phyloP scores from a whole-genome alignment of 2,329 filamentous ascomycete species.

The Alternaria brassicicola region DNA sequence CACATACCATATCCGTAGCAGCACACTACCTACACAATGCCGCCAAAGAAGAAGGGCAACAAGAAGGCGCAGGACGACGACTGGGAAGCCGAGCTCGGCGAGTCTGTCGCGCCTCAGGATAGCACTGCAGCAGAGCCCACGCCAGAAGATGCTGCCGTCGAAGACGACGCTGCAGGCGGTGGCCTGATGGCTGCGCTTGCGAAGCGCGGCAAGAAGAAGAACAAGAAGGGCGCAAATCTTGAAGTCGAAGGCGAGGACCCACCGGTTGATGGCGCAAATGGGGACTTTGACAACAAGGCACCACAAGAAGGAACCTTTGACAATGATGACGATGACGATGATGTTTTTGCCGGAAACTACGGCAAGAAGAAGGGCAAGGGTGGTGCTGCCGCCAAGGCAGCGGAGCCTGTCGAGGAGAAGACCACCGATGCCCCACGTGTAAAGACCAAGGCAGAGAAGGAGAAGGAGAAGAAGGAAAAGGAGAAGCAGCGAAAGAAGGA shows the following conservation, averaged over 20 bases:
- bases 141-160: conserved; percentile 46
- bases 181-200: conserved; percentile 57
- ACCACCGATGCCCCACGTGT: conserved; percentile 59
- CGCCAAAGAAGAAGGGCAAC: conserved; percentile 93
- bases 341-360: conserved; percentile 80
- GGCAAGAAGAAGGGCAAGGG: conserved; percentile 70
- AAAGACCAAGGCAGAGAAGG: conserved; percentile 97
- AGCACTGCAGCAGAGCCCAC: conserved; percentile 48
- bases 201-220: conserved; percentile 75
- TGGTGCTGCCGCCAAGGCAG: conserved; percentile 50
- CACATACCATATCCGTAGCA: background rate
- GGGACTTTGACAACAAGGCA: conserved; percentile 67
- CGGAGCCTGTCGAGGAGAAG: conserved; percentile 46
- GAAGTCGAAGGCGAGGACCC: conserved; percentile 74
- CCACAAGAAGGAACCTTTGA: conserved; percentile 75
- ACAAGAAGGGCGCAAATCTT: conserved; percentile 73
- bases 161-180: conserved; percentile 57
- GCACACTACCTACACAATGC: conserved; percentile 63
- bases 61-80: conserved; percentile 89
- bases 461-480: conserved; percentile 95
- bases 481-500: conserved; percentile 99
- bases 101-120: conserved; percentile 69
- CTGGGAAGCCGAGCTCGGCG: conserved; percentile 93
- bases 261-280: conserved; percentile 48
- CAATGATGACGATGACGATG: conserved; percentile 73